A percentile compares a stretch with the other conserved stretches of the same genome.
Conservation (phyloP, 441 rosid genomes). For the Jatropha multifida region DNA sequence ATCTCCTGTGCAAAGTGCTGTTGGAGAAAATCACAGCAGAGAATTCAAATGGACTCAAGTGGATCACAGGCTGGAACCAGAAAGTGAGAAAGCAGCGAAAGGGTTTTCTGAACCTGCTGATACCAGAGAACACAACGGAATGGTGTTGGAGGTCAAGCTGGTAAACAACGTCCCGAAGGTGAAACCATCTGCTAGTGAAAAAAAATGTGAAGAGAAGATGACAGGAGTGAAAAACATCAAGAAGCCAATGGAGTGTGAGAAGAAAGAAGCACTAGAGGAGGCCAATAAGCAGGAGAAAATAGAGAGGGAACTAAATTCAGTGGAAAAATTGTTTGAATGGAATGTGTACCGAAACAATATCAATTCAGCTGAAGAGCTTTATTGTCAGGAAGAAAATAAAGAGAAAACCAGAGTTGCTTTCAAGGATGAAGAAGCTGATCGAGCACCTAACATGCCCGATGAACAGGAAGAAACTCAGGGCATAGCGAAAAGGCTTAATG, state of each 20-base stretch:
- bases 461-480: conserved; percentile 25
- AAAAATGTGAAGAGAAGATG: conserved; percentile 28
- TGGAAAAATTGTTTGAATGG: conserved; percentile 9
- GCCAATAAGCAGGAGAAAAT: conserved; percentile 10
- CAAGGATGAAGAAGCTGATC: conserved; percentile 9
- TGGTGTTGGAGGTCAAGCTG: conserved; percentile 17
- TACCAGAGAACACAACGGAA: conserved; percentile 1
- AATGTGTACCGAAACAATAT: conserved; percentile 13
- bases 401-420: not conserved
- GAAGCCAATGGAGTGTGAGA: conserved; percentile 23
- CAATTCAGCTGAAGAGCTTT: conserved; percentile 24
- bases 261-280: conserved; percentile 9
- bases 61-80: conserved; percentile 24
- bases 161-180: conserved; percentile 27
- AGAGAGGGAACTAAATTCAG: conserved; percentile 7
- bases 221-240: conserved; percentile 19
- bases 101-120: conserved; percentile 13
- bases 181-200: conserved; percentile 22
- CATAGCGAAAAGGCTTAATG: conserved; percentile 22
- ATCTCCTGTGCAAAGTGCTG: conserved; percentile 23
- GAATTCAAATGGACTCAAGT: conserved; percentile 12
- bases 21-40: conserved; percentile 16
- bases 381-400: conserved; percentile 22
- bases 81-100: conserved; percentile 27
- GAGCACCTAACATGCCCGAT: conserved; percentile 7